These are phyloP conservation scores for Cladorrhinum sp. DNA, from an alignment of 2,329 filamentous ascomycete species.

Conservation along the genomic window DNA sequence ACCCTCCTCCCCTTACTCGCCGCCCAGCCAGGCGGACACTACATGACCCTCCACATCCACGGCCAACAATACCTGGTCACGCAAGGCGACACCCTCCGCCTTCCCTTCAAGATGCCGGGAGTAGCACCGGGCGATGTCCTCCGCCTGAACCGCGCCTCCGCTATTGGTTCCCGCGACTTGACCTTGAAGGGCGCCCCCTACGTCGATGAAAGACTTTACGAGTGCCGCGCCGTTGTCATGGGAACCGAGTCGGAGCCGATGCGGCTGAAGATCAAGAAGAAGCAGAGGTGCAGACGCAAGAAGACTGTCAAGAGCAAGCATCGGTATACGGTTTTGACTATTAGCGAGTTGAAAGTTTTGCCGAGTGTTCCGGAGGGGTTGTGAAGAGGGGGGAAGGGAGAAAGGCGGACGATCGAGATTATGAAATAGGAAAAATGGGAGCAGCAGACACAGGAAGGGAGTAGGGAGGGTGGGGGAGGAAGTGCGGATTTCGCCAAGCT, in stretches of 20 bases:
- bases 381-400: not conserved
- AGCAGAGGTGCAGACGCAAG: conserved; percentile 69
- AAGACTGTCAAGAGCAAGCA: conserved; percentile 87
- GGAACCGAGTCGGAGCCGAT: conserved; percentile 80
- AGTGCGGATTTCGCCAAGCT: too few species aligned
- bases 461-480: too few species aligned
- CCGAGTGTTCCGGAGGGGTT: conserved; percentile 10
- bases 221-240: conserved; percentile 80
- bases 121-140: conserved; percentile 80
- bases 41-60: conserved; percentile 77
- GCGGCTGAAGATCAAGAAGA: conserved; percentile 76
- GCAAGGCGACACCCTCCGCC: conserved; percentile 68
- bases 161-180: conserved; percentile 83
- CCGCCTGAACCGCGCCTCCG: conserved; percentile 78
- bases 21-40: conserved; percentile 67
- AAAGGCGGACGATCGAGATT: too few species aligned
- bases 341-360: conserved; percentile 74
- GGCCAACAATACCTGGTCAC: conserved; percentile 77
- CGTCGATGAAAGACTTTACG: conserved; percentile 78
- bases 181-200: conserved; percentile 81
- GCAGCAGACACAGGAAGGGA: too few species aligned
- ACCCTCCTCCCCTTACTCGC: conserved; percentile 67
- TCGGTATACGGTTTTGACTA: conserved; percentile 77
- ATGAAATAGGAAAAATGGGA: too few species aligned
- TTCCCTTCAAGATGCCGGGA: conserved; percentile 76